Percentiles rank a stretch among this genome's conserved stretches.
Evolutionary conservation across 2,329 filamentous ascomycete genomes (phyloP).

Genomic region (Orbilia blumenaviensis): DNA sequence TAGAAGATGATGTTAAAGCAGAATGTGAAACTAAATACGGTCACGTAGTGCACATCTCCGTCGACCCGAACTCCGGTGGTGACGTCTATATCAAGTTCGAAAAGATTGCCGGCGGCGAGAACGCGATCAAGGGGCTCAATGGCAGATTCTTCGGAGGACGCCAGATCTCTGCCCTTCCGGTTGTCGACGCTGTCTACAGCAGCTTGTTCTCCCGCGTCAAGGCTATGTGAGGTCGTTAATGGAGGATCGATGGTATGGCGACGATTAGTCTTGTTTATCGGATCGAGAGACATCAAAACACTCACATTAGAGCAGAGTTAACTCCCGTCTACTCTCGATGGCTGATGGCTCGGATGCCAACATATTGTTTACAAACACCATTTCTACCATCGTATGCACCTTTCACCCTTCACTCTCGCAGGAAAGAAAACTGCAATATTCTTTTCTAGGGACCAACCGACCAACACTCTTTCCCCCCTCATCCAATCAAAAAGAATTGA

Average conservation of each 20-base stretch:
- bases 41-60: conserved; percentile 93
- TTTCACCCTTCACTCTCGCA: conserved; percentile 45
- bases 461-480: not conserved
- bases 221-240: conserved; percentile 69
- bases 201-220: conserved; percentile 89
- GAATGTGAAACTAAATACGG: conserved; percentile 97
- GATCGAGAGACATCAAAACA: conserved; percentile 4
- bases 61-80: conserved; percentile 91
- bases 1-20: conserved; percentile 89
- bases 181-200: conserved; percentile 99
- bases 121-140: conserved; percentile 96
- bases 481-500: conserved; percentile 30
- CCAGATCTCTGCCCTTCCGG: conserved; percentile 91
- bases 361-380: not conserved
- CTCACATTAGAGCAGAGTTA: conserved; percentile 38
- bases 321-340: not conserved
- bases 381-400: conserved; percentile 50
- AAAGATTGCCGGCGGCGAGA: conserved; percentile 91
- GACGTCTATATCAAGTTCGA: conserved; percentile 99
- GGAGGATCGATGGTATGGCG: conserved; percentile 46
- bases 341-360: conserved; percentile 2
- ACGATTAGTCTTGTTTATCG: conserved; percentile 10
- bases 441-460: conserved; percentile 33
- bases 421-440: conserved; percentile 46
- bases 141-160: conserved; percentile 93